phyloP scores from a whole-genome alignment of 2,329 filamentous ascomycete genomes.

The Pestalotiopsis fici region DNA sequence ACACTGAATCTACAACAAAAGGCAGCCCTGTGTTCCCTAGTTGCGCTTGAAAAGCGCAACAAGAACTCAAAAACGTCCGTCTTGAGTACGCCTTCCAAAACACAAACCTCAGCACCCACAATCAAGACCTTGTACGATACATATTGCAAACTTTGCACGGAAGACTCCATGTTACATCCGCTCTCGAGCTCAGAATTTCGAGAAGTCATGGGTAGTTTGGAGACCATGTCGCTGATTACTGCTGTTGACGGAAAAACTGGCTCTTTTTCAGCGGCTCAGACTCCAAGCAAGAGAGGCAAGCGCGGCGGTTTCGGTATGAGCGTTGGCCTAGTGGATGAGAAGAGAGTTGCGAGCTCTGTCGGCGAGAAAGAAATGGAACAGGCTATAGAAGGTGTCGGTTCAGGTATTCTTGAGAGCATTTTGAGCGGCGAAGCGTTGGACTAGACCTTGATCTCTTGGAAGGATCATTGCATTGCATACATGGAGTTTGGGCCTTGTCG shows the following conservation, averaged over 20 bases:
- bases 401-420: conserved; percentile 63
- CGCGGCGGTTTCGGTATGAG: conserved; percentile 48
- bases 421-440: conserved; percentile 62
- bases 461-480: conserved; percentile 14
- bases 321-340: conserved; percentile 66
- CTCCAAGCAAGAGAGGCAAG: conserved; percentile 70
- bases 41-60: conserved; percentile 81
- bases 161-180: conserved; percentile 86
- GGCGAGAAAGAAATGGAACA: conserved; percentile 77
- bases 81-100: conserved; percentile 61
- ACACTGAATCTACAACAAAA: conserved; percentile 95
- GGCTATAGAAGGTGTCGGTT: conserved; percentile 64
- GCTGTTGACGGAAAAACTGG: conserved; percentile 71
- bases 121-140: conserved; percentile 83
- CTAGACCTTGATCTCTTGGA: conserved; percentile 26
- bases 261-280: conserved; percentile 64
- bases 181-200: conserved; percentile 91
- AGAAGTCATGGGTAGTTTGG: conserved; percentile 86
- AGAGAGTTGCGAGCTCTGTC: conserved; percentile 75
- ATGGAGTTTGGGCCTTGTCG: conserved; percentile 16
- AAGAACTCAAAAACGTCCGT: conserved; percentile 45
- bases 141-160: conserved; percentile 80
- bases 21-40: conserved; percentile 84
- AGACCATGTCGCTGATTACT: conserved; percentile 80
- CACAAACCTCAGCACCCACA: conserved; percentile 67